A percentile compares a stretch with the other conserved stretches of the same genome.
Evolutionary conservation across 768 basidiomycete species (phyloP).

Genomic region (Solioccasus polychromus): DNA sequence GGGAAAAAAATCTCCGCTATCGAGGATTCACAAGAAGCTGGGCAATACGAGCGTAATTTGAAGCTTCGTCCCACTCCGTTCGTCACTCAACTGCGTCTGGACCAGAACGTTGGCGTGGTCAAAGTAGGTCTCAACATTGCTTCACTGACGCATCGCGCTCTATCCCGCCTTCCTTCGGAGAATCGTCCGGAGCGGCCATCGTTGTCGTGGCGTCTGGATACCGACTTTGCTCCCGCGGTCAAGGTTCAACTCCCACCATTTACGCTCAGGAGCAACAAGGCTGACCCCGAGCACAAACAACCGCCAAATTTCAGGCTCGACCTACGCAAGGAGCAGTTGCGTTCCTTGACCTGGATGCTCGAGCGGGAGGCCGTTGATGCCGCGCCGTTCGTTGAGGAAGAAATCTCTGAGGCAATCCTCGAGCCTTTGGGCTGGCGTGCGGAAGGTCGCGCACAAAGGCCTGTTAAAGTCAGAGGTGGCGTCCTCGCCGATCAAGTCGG

Average conservation of each 20-base stretch:
- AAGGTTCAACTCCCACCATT: slow-evolving; percentile 63
- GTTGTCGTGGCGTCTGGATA: slow-evolving; percentile 80
- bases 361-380: slow-evolving; percentile 64
- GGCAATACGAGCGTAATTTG: slow-evolving; percentile 82
- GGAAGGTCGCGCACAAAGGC: slow-evolving; percentile 84
- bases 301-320: slow-evolving; percentile 73
- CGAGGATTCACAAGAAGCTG: slow-evolving; percentile 85
- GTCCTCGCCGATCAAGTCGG: slow-evolving; percentile 96
- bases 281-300: slow-evolving; percentile 66
- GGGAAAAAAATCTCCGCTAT: slow-evolving; percentile 62
- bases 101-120: slow-evolving; percentile 62
- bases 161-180: slow-evolving; percentile 69
- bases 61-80: slow-evolving; percentile 86
- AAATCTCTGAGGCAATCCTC: slow-evolving; percentile 87
- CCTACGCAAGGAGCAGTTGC: slow-evolving; percentile 82
- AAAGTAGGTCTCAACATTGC: slow-evolving; percentile 86
- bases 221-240: slow-evolving; percentile 68
- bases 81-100: slow-evolving; percentile 75
- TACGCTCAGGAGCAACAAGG: slow-evolving; percentile 69
- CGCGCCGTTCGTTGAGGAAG: slow-evolving; percentile 85
- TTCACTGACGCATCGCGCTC: slow-evolving; percentile 82
- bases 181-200: slow-evolving; percentile 43
- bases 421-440: slow-evolving; percentile 90
- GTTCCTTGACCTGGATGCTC: slow-evolving; percentile 93
- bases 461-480: slow-evolving; percentile 76